Evolutionary conservation across 257 asterid genomes (phyloP).

Genomic region (Salvia splendens): DNA sequence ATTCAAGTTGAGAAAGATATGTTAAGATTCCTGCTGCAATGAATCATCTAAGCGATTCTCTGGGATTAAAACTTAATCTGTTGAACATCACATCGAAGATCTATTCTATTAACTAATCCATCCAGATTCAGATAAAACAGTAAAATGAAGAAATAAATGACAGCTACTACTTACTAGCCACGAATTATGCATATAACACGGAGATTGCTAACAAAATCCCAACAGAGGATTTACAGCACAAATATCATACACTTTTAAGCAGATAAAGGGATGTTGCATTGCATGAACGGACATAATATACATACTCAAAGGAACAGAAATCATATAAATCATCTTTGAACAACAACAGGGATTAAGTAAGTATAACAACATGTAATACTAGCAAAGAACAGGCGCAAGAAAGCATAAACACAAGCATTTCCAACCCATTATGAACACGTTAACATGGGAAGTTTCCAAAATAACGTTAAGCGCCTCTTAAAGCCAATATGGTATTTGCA

Average conservation of each 20-base stretch:
- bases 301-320: neutral
- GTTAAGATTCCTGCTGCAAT: neutral
- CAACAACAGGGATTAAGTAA: neutral
- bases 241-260: constrained; percentile 1
- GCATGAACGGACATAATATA: neutral
- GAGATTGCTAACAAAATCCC: neutral
- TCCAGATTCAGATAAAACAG: neutral
- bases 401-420: neutral
- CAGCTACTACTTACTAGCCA: constrained; percentile 4
- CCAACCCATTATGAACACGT: constrained; percentile 11
- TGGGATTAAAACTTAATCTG: neutral
- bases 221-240: neutral
- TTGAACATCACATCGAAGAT: neutral
- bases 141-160: neutral
- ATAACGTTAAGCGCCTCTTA: neutral
- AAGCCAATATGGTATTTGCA: constrained; percentile 21
- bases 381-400: neutral
- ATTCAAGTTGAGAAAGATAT: neutral
- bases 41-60: neutral
- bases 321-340: neutral
- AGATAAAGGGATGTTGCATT: constrained; percentile 5
- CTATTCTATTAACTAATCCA: neutral
- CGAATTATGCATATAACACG: neutral
- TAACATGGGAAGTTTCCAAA: constrained; percentile 22
- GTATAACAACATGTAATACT: neutral